Evolutionary conservation across 2,329 filamentous ascomycete species (phyloP).

Genomic region (Clonostachys rhizophaga): DNA sequence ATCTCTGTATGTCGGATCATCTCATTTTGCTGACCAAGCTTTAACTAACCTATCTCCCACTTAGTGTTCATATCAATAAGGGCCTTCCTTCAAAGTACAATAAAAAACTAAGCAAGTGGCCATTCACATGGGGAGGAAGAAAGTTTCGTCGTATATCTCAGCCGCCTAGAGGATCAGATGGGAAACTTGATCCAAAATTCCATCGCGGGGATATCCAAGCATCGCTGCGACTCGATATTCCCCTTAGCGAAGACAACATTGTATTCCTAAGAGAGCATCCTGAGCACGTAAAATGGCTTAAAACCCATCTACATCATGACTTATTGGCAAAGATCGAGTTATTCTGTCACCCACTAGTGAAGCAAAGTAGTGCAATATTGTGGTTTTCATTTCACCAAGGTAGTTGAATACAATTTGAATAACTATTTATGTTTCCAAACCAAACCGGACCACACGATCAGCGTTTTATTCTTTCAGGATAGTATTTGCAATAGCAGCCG

Average conservation of each 20-base stretch:
- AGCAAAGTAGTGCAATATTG: no score
- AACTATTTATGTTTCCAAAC: no score
- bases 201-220: not conserved
- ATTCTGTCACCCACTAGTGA: no score
- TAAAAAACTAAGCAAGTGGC: not conserved
- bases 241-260: not conserved
- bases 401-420: no score
- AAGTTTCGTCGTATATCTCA: not conserved
- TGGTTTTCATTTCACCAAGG: no score
- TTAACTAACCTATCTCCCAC: not conserved
- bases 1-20: constrained; percentile 3
- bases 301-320: not conserved
- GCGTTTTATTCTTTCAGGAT: no score
- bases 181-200: not conserved
- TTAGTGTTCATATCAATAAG: not conserved
- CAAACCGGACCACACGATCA: no score
- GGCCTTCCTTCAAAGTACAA: not conserved
- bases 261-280: not conserved
- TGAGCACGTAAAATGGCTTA: not conserved
- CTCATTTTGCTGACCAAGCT: not conserved
- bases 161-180: not conserved
- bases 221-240: not conserved
- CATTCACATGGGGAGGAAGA: not conserved
- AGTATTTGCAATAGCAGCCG: no score
- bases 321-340: not conserved